A percentile compares a stretch with the other conserved stretches of the same genome.
Evolutionary conservation across 306 rosid species (phyloP).

Genomic region (Ceratonia siliqua): DNA sequence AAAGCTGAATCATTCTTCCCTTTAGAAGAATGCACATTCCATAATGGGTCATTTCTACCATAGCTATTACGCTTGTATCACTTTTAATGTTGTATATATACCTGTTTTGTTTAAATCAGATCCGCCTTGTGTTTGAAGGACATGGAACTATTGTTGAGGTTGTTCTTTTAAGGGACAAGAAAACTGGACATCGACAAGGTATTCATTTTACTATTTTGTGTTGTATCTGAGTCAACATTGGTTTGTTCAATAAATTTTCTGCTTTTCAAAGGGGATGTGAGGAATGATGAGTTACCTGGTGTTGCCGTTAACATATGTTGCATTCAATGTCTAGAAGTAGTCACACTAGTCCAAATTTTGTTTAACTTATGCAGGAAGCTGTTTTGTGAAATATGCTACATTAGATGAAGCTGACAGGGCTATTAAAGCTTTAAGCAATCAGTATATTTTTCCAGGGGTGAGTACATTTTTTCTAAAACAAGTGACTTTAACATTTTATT

Average conservation of each 20-base stretch:
- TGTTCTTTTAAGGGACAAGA: slow-evolving; percentile 72
- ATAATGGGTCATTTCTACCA: slow-evolving; percentile 9
- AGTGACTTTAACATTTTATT: slow-evolving; percentile 22
- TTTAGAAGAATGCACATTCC: slow-evolving; percentile 1
- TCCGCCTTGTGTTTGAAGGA: slow-evolving; percentile 70
- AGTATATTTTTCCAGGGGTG: slow-evolving; percentile 77
- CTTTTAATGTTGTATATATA: background rate
- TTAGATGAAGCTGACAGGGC: slow-evolving; percentile 77
- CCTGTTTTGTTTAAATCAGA: slow-evolving; percentile 41
- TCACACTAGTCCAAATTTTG: slow-evolving; percentile 30
- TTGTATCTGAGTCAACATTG: background rate
- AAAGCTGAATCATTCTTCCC: slow-evolving; percentile 4
- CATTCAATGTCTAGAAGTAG: slow-evolving; percentile 15
- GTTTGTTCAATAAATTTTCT: slow-evolving; percentile 17
- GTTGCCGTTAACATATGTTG: slow-evolving; percentile 15
- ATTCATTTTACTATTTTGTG: background rate
- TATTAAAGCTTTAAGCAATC: slow-evolving; percentile 68
- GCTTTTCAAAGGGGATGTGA: slow-evolving; percentile 23
- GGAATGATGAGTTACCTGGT: slow-evolving; percentile 17
- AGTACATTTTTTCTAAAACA: slow-evolving; percentile 33
- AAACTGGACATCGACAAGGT: slow-evolving; percentile 82
- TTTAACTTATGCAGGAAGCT: slow-evolving; percentile 63
- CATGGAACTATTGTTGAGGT: slow-evolving; percentile 77
- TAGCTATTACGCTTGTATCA: slow-evolving; percentile 19
- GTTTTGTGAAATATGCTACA: slow-evolving; percentile 82